Evolutionary conservation across 495 filamentous ascomycete species (phyloP), one percentile per base, ranked within the genome.

Genomic region (Aspergillus indologenus): DNA sequence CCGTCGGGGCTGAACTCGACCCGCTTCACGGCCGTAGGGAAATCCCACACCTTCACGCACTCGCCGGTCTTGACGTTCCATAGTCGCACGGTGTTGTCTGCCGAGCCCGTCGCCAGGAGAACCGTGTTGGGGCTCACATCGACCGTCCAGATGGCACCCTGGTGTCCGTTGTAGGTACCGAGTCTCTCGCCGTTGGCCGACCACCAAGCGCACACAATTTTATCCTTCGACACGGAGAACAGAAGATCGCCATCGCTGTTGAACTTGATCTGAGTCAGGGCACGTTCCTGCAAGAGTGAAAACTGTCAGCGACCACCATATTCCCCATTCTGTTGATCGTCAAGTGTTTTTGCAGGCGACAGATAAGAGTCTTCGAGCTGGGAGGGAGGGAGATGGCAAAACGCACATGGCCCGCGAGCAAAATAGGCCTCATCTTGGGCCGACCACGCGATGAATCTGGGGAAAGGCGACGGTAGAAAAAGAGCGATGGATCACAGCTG

Each of bases 71-170:
- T 88, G 69, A 98, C 83, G 70, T 99, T 92, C 94, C 94, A 99
- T 70, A 99, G 81, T 65, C 91, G 87, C 69, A 97, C 92, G 18
- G 94, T 96, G 81, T 98, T 98, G 81, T 99, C 94, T 74, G 94
- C 94, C 63, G 90, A 92, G 52, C 94, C 94, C 53, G 90, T 94
- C 58, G 93, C 94, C 70, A 98, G 89, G 68, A 98, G 83, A 61
- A 90, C 90, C 62, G 89, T 91, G 67, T 91, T 94, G 61, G 94
- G 92, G 81, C 96, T 91, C 63, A 98, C 89, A 68, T 98, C 95
- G 71, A 99, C 90, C 56, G 92, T 96, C 94, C 94, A 99, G 75
- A 99, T 87, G 60, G 94, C 95, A 74, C 94, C 94, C 70, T 93
- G 88, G 81, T 99, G 94, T 68, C 94, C 94, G 68, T 89, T 85